Base-by-base conservation (phyloP, 352 stramenopile species). In the Globisporangium lucens region DNA sequence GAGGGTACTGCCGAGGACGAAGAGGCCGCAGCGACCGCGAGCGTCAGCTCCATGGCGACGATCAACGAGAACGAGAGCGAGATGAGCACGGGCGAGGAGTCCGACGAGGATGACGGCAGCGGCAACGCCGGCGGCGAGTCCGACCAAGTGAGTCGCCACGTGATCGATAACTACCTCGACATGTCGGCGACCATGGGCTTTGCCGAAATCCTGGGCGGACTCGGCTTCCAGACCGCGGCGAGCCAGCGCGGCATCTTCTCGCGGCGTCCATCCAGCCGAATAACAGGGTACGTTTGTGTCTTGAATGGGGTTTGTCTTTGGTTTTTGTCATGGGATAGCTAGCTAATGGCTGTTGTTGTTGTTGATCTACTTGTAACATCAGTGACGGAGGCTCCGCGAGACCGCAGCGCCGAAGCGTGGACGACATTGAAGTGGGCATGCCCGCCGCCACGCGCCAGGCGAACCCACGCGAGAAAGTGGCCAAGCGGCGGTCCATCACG, bases 161-260 rank as follows among this genome's bases (percentile, higher is more conserved):
- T 78, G 22, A 94, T 94, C 56, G 87, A 93, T 68, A 94, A 94
- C 73, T 94, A 91, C 63, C 71, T 94, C 47, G 83, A 94, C 56
- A 93, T 94, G 83, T 93, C 85, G 2, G 77, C 87, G 17, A 91
- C 80, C 38, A 80, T 89, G 64, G 81, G 82, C 58, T 74, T 94
- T 8, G 89, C 78, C 0, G 82, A 93, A 59, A 83, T 93, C 52
- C 52, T 91, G 15, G 80, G 76, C 17, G 78, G 78, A 1, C 68
- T 94, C 12, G 82, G 84, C 27, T 89, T 90, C 49, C 74, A 83
- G 52, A 75, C 76, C 4, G 73, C 79, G 6, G 75, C 80, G 24
- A 46, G 33, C 15, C 79, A 88, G 24, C 77, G 73, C 10, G 75
- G 80, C 27, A 67, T 89, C 27, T 77, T 90, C 20, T 74, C 80